phyloP scores from a whole-genome alignment of 768 basidiomycete genomes.

The Sutorius australiensis region DNA sequence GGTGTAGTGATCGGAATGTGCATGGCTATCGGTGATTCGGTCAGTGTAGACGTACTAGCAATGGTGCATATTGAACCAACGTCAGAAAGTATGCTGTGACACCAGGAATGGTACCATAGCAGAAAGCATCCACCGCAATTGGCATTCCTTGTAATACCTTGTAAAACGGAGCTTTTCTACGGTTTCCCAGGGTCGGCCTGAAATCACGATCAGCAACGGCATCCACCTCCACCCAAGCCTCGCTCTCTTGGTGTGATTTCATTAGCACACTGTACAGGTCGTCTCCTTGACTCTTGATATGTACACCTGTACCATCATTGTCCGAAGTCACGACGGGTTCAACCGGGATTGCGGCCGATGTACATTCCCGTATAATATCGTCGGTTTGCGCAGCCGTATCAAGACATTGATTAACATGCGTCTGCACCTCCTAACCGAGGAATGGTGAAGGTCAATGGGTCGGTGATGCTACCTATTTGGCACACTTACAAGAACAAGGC shows the following conservation, averaged over 20 bases:
- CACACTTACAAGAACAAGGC: constrained; percentile 18
- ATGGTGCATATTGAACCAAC: constrained; percentile 37
- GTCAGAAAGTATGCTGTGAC: constrained; percentile 91
- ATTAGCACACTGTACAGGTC: constrained; percentile 81
- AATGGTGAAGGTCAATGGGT: constrained; percentile 1
- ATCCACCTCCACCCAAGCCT: constrained; percentile 81
- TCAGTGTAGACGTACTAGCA: constrained; percentile 6
- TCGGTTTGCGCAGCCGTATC: constrained; percentile 30
- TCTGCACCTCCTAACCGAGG: constrained; percentile 41
- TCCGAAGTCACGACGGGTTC: not conserved
- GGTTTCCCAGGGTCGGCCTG: constrained; percentile 44
- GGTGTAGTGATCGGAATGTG: constrained; percentile 96
- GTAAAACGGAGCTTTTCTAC: constrained; percentile 89
- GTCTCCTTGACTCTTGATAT: constrained; percentile 4
- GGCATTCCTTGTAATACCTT: constrained; percentile 97
- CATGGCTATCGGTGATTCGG: constrained; percentile 56
- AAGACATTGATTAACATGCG: constrained; percentile 58
- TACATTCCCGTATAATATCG: not conserved
- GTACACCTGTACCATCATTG: not conserved
- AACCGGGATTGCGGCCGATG: not conserved
- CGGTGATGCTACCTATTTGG: constrained; percentile 17
- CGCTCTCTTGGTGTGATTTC: constrained; percentile 78
- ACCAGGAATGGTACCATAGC: constrained; percentile 86
- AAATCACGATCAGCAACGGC: constrained; percentile 46
- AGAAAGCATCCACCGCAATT: constrained; percentile 96